These are phyloP conservation scores for Rhizopogon sp. DNA, from an alignment of 768 basidiomycete species.

Conservation along the genomic window DNA sequence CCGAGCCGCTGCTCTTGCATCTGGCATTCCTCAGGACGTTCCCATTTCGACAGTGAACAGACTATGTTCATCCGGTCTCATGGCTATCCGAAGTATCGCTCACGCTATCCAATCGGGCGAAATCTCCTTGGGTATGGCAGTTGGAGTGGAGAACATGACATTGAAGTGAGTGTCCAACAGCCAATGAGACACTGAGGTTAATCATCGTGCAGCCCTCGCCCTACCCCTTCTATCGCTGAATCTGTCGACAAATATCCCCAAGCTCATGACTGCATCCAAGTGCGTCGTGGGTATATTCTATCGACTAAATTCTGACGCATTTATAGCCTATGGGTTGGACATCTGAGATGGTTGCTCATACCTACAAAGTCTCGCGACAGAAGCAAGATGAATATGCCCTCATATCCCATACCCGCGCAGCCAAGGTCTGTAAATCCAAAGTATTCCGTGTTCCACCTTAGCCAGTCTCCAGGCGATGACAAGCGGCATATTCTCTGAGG, in stretches of 20 bases:
- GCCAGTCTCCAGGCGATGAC: conserved; percentile 46
- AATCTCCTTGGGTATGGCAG: conserved; percentile 80
- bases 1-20: conserved; percentile 80
- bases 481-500: conserved; percentile 72
- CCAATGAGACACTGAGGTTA: background rate
- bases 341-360: conserved; percentile 82
- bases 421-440: conserved; percentile 35
- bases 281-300: conserved; percentile 12
- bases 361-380: conserved; percentile 70
- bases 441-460: background rate
- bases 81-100: conserved; percentile 89
- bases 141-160: conserved; percentile 82
- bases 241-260: conserved; percentile 52
- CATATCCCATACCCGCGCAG: conserved; percentile 80
- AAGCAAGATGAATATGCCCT: conserved; percentile 89
- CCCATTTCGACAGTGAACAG: conserved; percentile 92
- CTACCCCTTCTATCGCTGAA: conserved; percentile 63
- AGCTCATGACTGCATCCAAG: conserved; percentile 77
- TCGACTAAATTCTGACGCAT: background rate
- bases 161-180: conserved; percentile 46
- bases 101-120: conserved; percentile 83
- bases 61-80: conserved; percentile 90
- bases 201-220: conserved; percentile 51
- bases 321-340: conserved; percentile 92
- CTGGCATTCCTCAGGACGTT: conserved; percentile 82